These are phyloP conservation scores for Linum trigynum DNA, from an alignment of 345 rosid species.

Conservation along the genomic window DNA sequence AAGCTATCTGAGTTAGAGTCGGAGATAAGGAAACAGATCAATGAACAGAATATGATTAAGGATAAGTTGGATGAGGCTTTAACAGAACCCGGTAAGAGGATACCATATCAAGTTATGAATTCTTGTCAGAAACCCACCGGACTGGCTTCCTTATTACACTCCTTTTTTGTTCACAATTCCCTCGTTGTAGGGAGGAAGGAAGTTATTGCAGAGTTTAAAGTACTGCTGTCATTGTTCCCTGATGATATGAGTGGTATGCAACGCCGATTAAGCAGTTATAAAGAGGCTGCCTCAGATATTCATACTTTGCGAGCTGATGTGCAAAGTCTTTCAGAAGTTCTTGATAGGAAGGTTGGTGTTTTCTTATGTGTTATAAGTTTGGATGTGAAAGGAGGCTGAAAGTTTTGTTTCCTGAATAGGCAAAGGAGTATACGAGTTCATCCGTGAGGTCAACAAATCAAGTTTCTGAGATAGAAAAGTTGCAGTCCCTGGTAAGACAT, in stretches of 20 bases:
- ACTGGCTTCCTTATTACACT: conserved; percentile 9
- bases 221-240: conserved; percentile 76
- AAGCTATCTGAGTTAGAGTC: conserved; percentile 46
- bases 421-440: conserved; percentile 48
- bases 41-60: conserved; percentile 48
- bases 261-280: conserved; percentile 58
- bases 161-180: conserved; percentile 8
- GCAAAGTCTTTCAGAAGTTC: conserved; percentile 56
- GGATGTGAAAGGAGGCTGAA: conserved; percentile 14
- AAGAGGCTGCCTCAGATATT: conserved; percentile 67
- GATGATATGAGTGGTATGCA: conserved; percentile 83
- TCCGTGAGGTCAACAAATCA: conserved; percentile 46
- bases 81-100: conserved; percentile 60
- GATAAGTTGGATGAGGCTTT: conserved; percentile 55
- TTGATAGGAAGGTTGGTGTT: conserved; percentile 63
- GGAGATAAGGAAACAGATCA: conserved; percentile 59
- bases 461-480: conserved; percentile 48
- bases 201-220: conserved; percentile 73
- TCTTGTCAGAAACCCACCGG: neutral
- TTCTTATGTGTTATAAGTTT: conserved; percentile 10
- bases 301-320: conserved; percentile 74
- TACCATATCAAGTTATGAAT: conserved; percentile 1
- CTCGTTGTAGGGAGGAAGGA: conserved; percentile 77
- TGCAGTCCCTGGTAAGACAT: conserved; percentile 63
- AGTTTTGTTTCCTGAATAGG: conserved; percentile 35